Evolutionary conservation across 2,329 filamentous ascomycete species (phyloP), one percentile per base, ranked within the genome.

Genomic region (Calonectria pteridis): DNA sequence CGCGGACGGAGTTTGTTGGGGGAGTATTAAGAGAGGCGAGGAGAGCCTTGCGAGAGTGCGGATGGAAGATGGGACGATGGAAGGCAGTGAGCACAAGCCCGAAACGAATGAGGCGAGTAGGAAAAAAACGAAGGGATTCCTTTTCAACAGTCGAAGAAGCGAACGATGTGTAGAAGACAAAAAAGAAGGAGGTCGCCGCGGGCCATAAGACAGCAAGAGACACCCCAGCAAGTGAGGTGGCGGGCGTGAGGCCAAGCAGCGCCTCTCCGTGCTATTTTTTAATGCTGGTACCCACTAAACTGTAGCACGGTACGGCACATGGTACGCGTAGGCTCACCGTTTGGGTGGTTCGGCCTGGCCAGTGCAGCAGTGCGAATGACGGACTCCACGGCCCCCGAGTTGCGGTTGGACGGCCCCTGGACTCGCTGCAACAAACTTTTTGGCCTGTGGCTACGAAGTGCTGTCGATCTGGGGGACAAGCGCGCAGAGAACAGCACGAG

Each of bases 121-220:
- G 9, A 51, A n/a, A 55, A 62, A 33, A 69, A 68, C 43, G 29
- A 68, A 63, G 35, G 40, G 55, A 68, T 31, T 64, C n/a, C 43
- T 49, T 46, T 69, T 63, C 23, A 72, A 37, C 51, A 58, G 35
- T 71, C 63, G 58, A 64, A 62, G 40, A 72, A 66, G 63, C 63
- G 67, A 68, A 53, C 40, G 46, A 55, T 49, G 62, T 64, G 46
- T 49, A 72, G 20, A 46, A 40, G 28, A 29, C 11, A 35, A 69
- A 72, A 69, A 69, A 65, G 76, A 72, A 77, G 67, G 71, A 67
- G 62, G 53, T 67, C 67, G 55, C 68, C 64, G 33, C 62, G 62
- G 70, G 59, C 37, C 33, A 35, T 31, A 71, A 35, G 29, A 70
- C 43, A 35, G 72, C 28, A 72, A 72, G 63, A 67, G 33, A 35